A percentile compares a stretch with the other conserved stretches of the same genome.
Evolutionary conservation across 331 rosid species (phyloP).

Genomic region (Dryas integrifolia): DNA sequence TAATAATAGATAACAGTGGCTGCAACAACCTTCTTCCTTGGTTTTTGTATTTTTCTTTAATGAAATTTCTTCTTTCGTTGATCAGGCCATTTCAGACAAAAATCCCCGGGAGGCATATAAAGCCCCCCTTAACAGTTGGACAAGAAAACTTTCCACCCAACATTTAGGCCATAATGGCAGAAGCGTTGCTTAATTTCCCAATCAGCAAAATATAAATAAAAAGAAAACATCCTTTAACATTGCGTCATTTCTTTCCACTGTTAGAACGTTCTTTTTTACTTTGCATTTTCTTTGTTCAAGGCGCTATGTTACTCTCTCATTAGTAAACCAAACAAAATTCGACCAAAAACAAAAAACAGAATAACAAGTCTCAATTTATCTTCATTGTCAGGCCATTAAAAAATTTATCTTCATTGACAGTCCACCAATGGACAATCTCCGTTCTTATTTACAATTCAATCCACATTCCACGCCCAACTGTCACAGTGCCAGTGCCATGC

Average conservation of each 20-base stretch:
- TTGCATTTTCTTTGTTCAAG: constrained; percentile 1
- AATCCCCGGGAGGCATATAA: too few relatives aligned
- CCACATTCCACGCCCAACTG: constrained; percentile 21
- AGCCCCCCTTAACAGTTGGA: too few relatives aligned
- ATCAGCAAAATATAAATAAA: too few relatives aligned
- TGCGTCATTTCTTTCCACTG: neutral
- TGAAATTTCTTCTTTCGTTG: too few relatives aligned
- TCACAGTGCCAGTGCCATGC: constrained; percentile 7
- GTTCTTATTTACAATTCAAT: constrained; percentile 42
- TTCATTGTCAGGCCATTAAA: constrained; percentile 9
- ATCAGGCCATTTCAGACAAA: too few relatives aligned
- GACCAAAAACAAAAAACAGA: constrained; percentile 8
- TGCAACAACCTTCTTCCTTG: too few relatives aligned
- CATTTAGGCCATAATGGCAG: too few relatives aligned
- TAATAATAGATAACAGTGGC: too few relatives aligned
- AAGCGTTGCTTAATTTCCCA: too few relatives aligned
- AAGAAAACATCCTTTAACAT: neutral
- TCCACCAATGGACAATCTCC: constrained; percentile 28
- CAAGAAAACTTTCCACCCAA: too few relatives aligned
- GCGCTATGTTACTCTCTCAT: neutral
- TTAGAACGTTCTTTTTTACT: neutral
- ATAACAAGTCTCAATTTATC: constrained; percentile 19
- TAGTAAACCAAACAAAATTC: constrained; percentile 26
- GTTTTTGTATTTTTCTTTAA: too few relatives aligned
- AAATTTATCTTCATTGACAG: constrained; percentile 20